Conservation (phyloP, 192 early-diverging fungal species). For the Dimargaris cristalligena region DNA sequence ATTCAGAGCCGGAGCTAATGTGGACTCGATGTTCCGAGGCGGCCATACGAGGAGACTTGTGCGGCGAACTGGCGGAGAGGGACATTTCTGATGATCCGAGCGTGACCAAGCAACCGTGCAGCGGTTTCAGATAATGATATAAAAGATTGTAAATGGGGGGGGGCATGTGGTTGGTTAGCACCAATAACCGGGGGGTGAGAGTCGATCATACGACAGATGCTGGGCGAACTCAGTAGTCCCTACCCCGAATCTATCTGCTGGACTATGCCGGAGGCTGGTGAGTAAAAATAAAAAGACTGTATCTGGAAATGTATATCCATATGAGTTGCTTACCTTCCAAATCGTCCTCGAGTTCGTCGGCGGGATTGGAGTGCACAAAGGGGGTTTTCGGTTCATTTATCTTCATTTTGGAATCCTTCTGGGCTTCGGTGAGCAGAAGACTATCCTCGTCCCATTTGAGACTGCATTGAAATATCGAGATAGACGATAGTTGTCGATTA, state of each 20-base stretch:
- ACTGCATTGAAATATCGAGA: slow-evolving; percentile 19
- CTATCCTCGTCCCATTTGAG: slow-evolving; percentile 94
- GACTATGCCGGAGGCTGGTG: no score
- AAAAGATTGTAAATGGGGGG: slow-evolving; percentile 7
- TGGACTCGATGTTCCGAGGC: background rate
- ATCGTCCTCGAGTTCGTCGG: slow-evolving; percentile 52
- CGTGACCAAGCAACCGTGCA: background rate
- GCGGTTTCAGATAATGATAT: background rate
- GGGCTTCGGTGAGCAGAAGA: slow-evolving; percentile 68
- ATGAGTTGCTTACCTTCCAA: slow-evolving; percentile 22
- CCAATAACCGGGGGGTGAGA: slow-evolving; percentile 8
- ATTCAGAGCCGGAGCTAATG: slow-evolving; percentile 15
- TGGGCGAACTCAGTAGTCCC: background rate
- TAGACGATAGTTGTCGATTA: background rate
- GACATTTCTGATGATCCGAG: slow-evolving; percentile 2
- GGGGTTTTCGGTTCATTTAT: slow-evolving; percentile 94
- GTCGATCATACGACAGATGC: background rate
- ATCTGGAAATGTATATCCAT: background rate
- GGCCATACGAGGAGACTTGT: background rate
- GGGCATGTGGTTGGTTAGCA: background rate
- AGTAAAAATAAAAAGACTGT: no score
- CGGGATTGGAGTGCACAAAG: slow-evolving; percentile 73
- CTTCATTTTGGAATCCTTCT: slow-evolving; percentile 90
- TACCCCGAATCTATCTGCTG: no score
- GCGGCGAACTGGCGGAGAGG: background rate